Conservation (phyloP, 1,284 basidiomycete genomes). For the Lignosus rhinocerotis region DNA sequence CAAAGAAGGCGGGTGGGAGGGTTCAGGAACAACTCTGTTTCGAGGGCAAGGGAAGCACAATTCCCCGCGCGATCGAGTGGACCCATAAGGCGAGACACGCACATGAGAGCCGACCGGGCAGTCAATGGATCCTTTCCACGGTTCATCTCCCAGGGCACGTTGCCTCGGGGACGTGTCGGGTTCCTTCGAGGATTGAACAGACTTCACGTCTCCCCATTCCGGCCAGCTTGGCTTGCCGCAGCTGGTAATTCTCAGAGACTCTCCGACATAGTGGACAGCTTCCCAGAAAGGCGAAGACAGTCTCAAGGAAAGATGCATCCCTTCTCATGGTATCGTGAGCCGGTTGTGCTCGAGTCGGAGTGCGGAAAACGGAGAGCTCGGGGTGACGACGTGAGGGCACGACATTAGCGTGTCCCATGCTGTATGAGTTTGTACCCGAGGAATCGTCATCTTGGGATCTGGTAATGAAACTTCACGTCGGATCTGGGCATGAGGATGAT, state of each 20-base stretch:
- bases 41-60: slow-evolving; percentile 24
- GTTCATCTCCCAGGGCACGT: slow-evolving; percentile 19
- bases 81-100: slow-evolving; percentile 26
- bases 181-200: slow-evolving; percentile 22
- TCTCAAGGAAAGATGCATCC: slow-evolving; percentile 18
- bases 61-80: slow-evolving; percentile 22
- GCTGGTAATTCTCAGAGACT: slow-evolving; percentile 23
- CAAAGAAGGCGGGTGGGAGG: slow-evolving; percentile 16
- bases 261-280: slow-evolving; percentile 19
- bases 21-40: slow-evolving; percentile 32
- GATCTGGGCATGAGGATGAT: slow-evolving; percentile 14
- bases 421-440: slow-evolving; percentile 16
- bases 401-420: slow-evolving; percentile 20
- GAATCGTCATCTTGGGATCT: slow-evolving; percentile 1
- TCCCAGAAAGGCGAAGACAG: slow-evolving; percentile 19
- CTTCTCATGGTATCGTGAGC: slow-evolving; percentile 22
- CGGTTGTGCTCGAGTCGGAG: slow-evolving; percentile 15
- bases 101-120: slow-evolving; percentile 21
- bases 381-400: slow-evolving; percentile 13
- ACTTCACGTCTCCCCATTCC: slow-evolving; percentile 26
- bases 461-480: slow-evolving; percentile 14
- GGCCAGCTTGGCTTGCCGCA: slow-evolving; percentile 27
- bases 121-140: slow-evolving; percentile 25
- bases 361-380: slow-evolving; percentile 2
- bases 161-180: slow-evolving; percentile 26